A percentile compares a stretch with the other conserved stretches of the same genome.
phyloP scores from a whole-genome alignment of 441 rosid species.

The Gossypium schwendimanii region DNA sequence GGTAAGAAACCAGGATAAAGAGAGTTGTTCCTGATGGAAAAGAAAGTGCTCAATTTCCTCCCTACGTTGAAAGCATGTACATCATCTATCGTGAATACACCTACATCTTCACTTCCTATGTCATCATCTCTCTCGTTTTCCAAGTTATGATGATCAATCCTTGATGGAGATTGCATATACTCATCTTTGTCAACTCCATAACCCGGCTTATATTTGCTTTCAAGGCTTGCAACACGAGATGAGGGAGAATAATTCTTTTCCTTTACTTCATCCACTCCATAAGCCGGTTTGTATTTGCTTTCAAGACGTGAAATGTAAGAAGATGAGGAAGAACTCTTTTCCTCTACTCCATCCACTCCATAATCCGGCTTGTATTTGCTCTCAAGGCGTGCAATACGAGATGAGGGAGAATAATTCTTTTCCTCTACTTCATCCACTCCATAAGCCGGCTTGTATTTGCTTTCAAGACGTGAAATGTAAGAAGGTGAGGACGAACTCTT shows the following conservation, averaged over 20 bases:
- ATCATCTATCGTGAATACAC: slow-evolving; percentile 28
- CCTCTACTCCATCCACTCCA: background rate
- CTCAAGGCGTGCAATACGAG: background rate
- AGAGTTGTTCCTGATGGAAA: slow-evolving; percentile 22
- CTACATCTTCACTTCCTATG: slow-evolving; percentile 15
- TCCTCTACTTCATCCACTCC: background rate
- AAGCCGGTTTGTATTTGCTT: background rate
- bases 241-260: background rate
- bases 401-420: background rate
- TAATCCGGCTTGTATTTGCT: background rate
- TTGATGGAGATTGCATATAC: background rate
- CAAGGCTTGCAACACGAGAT: background rate
- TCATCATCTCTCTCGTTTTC: background rate
- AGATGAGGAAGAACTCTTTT: background rate
- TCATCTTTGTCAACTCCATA: background rate
- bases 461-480: background rate
- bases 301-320: background rate
- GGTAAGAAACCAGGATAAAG: slow-evolving; percentile 25
- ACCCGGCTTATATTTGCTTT: background rate
- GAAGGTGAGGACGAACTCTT: background rate
- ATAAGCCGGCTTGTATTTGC: background rate
- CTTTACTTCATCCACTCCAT: background rate
- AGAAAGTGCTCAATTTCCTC: slow-evolving; percentile 23
- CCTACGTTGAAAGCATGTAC: slow-evolving; percentile 20
- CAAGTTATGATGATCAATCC: background rate